Evolutionary conservation across 805 yeast genomes (phyloP).

Genomic region (Kazachstania martiniae): DNA sequence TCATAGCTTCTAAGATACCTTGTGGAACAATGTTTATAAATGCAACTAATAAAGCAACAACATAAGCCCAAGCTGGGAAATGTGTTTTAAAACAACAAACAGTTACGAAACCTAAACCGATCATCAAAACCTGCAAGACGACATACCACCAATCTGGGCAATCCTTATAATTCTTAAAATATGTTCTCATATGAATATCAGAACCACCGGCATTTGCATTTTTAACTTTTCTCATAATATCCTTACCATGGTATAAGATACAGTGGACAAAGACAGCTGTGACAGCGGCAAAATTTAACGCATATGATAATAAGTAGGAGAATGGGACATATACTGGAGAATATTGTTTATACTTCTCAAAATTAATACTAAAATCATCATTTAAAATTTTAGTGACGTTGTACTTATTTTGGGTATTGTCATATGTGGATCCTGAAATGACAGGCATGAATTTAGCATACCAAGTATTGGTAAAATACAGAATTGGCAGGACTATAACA

Average conservation of each 20-base stretch:
- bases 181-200: slow-evolving; percentile 38
- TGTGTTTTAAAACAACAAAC: slow-evolving; percentile 35
- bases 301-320: slow-evolving; percentile 45
- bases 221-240: slow-evolving; percentile 35
- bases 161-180: slow-evolving; percentile 45
- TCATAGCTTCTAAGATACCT: slow-evolving; percentile 46
- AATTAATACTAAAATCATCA: slow-evolving; percentile 32
- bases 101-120: slow-evolving; percentile 25
- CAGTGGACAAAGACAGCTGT: slow-evolving; percentile 51
- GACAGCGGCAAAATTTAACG: slow-evolving; percentile 52
- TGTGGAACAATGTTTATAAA: slow-evolving; percentile 46
- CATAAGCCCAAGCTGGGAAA: slow-evolving; percentile 56
- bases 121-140: slow-evolving; percentile 16
- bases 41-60: slow-evolving; percentile 43
- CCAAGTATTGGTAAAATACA: slow-evolving; percentile 46
- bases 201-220: slow-evolving; percentile 34
- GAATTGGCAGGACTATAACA: slow-evolving; percentile 38
- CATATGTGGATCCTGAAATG: no score
- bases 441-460: slow-evolving; percentile 52
- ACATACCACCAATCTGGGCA: slow-evolving; percentile 70
- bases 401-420: slow-evolving; percentile 36
- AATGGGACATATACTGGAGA: slow-evolving; percentile 52
- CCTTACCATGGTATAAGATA: slow-evolving; percentile 44
- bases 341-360: slow-evolving; percentile 38
- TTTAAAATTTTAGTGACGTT: slow-evolving; percentile 39